Conservation (phyloP, 2,329 filamentous ascomycete genomes). For the Trichoderma gracile region DNA sequence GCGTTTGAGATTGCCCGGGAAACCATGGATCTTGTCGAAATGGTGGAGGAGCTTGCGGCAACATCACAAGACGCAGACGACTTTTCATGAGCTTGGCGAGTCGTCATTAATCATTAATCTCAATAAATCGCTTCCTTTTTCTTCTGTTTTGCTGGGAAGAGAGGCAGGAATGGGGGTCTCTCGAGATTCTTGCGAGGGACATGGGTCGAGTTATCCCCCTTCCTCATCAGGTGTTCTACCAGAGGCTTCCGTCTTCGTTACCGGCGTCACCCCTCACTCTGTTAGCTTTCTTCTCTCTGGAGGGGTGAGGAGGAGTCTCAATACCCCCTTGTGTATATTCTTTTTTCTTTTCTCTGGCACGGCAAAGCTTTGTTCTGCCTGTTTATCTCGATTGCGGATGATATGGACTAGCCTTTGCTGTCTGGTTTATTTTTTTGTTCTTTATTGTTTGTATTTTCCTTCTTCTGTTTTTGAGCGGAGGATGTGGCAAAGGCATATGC, state of each 20-base stretch:
- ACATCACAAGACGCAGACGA: conserved; percentile 43
- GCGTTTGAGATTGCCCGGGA: conserved; percentile 85
- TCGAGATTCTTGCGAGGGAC: neutral
- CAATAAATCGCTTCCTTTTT: neutral
- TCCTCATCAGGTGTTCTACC: neutral
- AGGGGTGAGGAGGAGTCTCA: conserved; percentile 21
- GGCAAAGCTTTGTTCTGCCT: conserved; percentile 10
- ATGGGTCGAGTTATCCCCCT: neutral
- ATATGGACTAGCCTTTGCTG: conserved; percentile 12
- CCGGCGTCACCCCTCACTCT: conserved; percentile 18
- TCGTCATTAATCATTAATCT: conserved; percentile 21
- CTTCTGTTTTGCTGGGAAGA: neutral
- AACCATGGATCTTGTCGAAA: conserved; percentile 68
- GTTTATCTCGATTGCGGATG: neutral
- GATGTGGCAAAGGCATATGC: conserved; percentile 17
- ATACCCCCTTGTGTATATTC: conserved; percentile 26
- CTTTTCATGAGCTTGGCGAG: conserved; percentile 44
- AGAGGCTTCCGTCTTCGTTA: conserved; percentile 8
- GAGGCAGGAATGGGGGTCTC: neutral
- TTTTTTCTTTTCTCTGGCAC: neutral
- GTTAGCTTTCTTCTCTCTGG: conserved; percentile 1
- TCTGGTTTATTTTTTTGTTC: neutral
- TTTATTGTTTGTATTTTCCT: no score
- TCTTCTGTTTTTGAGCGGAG: neutral
- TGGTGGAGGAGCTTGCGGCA: conserved; percentile 44